Base-by-base conservation (phyloP, 2,329 filamentous ascomycete species). In the Rasamsonia emersonii region DNA sequence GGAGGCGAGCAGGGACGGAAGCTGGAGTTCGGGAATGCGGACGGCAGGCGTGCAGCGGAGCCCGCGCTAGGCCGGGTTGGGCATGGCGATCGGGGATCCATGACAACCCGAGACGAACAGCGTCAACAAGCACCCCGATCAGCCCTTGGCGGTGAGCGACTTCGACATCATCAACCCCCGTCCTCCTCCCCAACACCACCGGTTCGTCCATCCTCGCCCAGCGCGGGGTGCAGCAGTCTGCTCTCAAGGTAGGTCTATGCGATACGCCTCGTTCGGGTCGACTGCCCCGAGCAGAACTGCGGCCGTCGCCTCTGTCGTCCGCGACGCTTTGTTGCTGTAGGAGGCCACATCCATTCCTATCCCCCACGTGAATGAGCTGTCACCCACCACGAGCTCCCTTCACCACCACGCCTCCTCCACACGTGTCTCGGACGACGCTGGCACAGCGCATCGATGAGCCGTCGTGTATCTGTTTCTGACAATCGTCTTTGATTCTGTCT, bases 271-370 rank as follows among this genome's bases (percentile, higher is more conserved):
- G 20, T 13, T 15, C 35, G 30, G 30, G 31, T 32, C 28, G 35
- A 30, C 35, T 37, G 35, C 31, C 31, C 30, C 35, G 35, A 21
- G 21, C n/a, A 26, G 21, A 28, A 30, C 26, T 27, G n/a, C n/a
- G n/a, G n/a, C n/a, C n/a, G n/a, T n/a, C n/a, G n/a, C n/a, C n/a
- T n/a, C n/a, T n/a, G n/a, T n/a, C n/a, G n/a, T n/a, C n/a, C n/a
- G n/a, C n/a, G n/a, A n/a, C n/a, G n/a, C n/a, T n/a, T n/a, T n/a
- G n/a, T n/a, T n/a, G n/a, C n/a, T n/a, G n/a, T n/a, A n/a, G n/a
- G n/a, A n/a, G n/a, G n/a, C n/a, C n/a, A n/a, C n/a, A n/a, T n/a
- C n/a, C n/a, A n/a, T n/a, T n/a, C n/a, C n/a, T n/a, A n/a, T n/a
- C n/a, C n/a, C n/a, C n/a, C n/a, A n/a, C n/a, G n/a, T n/a, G n/a